These are phyloP conservation scores for Juglanconis oblonga DNA, from an alignment of 2,329 filamentous ascomycete species.

Conservation along the genomic window DNA sequence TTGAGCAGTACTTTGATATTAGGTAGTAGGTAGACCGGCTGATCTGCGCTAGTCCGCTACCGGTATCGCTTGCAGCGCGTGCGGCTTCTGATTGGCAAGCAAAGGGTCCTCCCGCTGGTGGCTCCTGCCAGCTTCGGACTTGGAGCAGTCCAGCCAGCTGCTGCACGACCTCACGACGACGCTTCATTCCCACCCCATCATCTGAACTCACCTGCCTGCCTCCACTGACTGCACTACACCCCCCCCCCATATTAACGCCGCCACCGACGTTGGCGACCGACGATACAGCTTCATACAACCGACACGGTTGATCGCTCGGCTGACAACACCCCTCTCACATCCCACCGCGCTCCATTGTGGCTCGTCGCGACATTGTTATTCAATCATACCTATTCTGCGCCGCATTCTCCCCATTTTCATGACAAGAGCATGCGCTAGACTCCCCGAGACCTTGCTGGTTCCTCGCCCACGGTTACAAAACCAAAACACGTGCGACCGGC, in stretches of 20 bases:
- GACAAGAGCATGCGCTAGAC: slow-evolving; percentile 3
- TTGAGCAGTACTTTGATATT: background rate
- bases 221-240: background rate
- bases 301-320: background rate
- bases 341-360: background rate
- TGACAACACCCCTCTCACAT: background rate
- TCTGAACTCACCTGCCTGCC: background rate
- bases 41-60: slow-evolving; percentile 5
- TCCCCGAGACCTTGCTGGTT: background rate
- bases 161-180: background rate
- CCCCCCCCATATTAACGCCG: background rate
- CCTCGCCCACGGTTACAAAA: background rate
- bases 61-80: background rate
- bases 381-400: background rate
- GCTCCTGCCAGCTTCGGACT: slow-evolving; percentile 1
- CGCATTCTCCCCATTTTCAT: background rate
- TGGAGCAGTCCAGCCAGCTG: background rate
- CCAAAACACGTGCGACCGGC: too few relatives aligned
- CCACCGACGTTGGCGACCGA: background rate
- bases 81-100: slow-evolving; percentile 10
- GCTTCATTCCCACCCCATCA: background rate
- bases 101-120: background rate
- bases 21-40: background rate
- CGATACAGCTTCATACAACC: background rate
- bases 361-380: background rate